phyloP scores from a whole-genome alignment of 768 basidiomycete species.

The Auricularia auricula-judae region DNA sequence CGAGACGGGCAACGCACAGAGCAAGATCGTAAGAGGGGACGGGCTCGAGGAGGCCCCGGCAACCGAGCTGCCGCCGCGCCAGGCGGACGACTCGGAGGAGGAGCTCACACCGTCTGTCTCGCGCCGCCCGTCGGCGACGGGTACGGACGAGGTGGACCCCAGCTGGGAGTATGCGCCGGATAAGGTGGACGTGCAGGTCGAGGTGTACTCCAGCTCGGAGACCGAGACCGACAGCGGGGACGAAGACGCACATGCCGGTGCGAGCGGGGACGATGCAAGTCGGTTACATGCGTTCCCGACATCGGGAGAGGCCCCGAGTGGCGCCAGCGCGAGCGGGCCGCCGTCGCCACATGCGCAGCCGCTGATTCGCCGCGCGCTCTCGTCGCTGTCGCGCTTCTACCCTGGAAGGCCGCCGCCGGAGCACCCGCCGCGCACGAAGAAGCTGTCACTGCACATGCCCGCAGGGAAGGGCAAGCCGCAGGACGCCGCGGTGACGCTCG shows the following conservation, averaged over 20 bases:
- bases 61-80: slow-evolving; percentile 22
- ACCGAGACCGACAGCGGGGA: not conserved
- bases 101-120: slow-evolving; percentile 3
- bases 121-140: not conserved
- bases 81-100: slow-evolving; percentile 6
- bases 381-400: not conserved
- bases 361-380: not conserved
- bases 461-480: slow-evolving; percentile 10
- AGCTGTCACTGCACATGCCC: not conserved
- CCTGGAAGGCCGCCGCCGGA: not conserved
- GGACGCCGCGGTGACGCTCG: slow-evolving; percentile 15
- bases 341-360: not conserved
- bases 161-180: slow-evolving; percentile 36
- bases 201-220: not conserved
- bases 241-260: not conserved
- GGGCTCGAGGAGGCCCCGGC: slow-evolving; percentile 39
- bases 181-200: slow-evolving; percentile 11
- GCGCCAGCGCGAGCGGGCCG: too few relatives aligned
- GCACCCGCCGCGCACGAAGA: not conserved
- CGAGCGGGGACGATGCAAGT: too few relatives aligned
- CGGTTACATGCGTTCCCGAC: too few relatives aligned
- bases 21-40: slow-evolving; percentile 64
- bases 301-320: too few relatives aligned
- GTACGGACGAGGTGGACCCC: slow-evolving; percentile 23
- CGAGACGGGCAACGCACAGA: slow-evolving; percentile 58